These are phyloP conservation scores for Zymoseptoria pseudotritici DNA, from an alignment of 2,329 filamentous ascomycete genomes.

Conservation along the genomic window DNA sequence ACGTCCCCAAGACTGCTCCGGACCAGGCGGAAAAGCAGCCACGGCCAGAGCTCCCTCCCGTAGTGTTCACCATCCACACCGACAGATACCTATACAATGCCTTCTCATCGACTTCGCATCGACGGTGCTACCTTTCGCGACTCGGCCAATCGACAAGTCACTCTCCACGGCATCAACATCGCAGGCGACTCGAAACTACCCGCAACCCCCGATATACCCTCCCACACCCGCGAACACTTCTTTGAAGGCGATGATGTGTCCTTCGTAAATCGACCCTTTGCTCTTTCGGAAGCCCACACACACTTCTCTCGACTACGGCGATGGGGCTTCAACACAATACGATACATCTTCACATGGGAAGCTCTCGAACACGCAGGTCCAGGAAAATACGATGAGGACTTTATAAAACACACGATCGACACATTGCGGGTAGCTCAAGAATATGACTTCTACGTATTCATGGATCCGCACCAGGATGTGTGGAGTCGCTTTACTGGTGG, in stretches of 20 bases:
- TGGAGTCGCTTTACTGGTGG: slow-evolving; percentile 94
- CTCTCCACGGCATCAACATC: slow-evolving; percentile 87
- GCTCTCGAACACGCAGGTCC: slow-evolving; percentile 92
- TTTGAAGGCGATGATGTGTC: slow-evolving; percentile 89
- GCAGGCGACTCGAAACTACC: slow-evolving; percentile 88
- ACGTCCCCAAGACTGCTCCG: neutral
- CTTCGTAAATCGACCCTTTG: slow-evolving; percentile 80
- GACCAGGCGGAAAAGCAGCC: neutral
- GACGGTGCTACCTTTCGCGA: slow-evolving; percentile 84
- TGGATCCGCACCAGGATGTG: slow-evolving; percentile 98
- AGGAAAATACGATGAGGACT: slow-evolving; percentile 86
- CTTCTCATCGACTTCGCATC: slow-evolving; percentile 58
- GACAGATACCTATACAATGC: slow-evolving; percentile 6
- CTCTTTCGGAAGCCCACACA: slow-evolving; percentile 69
- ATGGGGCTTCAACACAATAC: slow-evolving; percentile 92
- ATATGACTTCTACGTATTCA: slow-evolving; percentile 93
- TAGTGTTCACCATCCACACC: neutral
- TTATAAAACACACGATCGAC: slow-evolving; percentile 83
- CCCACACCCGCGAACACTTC: slow-evolving; percentile 70
- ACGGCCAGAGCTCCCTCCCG: neutral
- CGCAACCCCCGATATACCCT: slow-evolving; percentile 70
- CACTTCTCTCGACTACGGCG: slow-evolving; percentile 82
- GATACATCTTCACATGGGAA: slow-evolving; percentile 98
- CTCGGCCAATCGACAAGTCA: slow-evolving; percentile 70
- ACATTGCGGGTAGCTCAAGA: slow-evolving; percentile 74